Conservation (phyloP, 768 basidiomycete species). For the Galerina sulciceps region DNA sequence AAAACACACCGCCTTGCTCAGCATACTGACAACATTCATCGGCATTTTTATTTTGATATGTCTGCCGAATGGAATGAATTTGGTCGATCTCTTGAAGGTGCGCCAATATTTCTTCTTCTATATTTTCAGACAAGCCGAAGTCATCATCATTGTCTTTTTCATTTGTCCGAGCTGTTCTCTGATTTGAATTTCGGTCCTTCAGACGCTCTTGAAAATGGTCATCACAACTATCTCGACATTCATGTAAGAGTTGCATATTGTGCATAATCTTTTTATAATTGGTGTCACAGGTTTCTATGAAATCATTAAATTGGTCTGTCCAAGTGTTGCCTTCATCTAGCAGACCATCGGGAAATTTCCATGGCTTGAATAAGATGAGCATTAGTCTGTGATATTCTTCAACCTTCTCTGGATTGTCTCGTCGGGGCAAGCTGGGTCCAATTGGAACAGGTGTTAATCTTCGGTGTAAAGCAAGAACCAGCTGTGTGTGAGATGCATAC, state of each 20-base stretch:
- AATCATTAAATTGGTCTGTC: constrained; percentile 27
- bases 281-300: not conserved
- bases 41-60: too few species aligned
- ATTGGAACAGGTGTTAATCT: constrained; percentile 33
- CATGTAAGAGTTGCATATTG: constrained; percentile 47
- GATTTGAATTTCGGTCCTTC: too few species aligned
- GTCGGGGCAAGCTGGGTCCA: constrained; percentile 37
- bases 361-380: constrained; percentile 49
- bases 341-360: constrained; percentile 33
- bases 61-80: too few species aligned
- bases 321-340: constrained; percentile 20
- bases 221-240: constrained; percentile 39
- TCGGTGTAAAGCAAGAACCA: not conserved
- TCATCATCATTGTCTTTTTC: too few species aligned
- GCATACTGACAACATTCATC: too few species aligned
- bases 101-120: too few species aligned
- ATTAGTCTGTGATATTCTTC: constrained; percentile 36
- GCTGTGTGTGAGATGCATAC: constrained; percentile 17
- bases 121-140: too few species aligned
- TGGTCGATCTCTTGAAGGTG: too few species aligned
- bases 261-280: constrained; percentile 24
- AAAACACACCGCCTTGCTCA: too few species aligned
- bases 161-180: too few species aligned
- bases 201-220: constrained; percentile 25
- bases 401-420: constrained; percentile 21